phyloP scores from a whole-genome alignment of 2,329 filamentous ascomycete genomes.

The Diaporthe destruens region DNA sequence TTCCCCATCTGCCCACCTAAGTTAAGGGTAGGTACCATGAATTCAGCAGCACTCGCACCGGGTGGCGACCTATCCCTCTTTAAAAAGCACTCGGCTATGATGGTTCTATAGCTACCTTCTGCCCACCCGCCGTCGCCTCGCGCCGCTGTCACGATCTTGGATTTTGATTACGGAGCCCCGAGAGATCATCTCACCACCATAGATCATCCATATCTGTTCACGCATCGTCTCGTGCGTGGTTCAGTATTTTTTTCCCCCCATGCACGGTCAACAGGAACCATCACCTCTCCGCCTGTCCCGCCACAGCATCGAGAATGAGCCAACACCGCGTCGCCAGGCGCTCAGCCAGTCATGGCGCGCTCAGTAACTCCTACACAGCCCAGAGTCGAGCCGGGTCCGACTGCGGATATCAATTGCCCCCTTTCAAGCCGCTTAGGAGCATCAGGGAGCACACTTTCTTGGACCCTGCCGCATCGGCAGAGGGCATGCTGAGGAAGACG shows the following conservation, averaged over 20 bases:
- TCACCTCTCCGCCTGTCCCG: neutral
- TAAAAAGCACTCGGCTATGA: constrained; percentile 15
- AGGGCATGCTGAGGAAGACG: constrained; percentile 75
- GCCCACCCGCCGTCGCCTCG: neutral
- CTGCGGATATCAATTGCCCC: constrained; percentile 40
- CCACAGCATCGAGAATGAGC: constrained; percentile 30
- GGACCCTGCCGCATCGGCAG: constrained; percentile 66
- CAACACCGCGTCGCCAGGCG: constrained; percentile 46
- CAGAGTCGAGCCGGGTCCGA: constrained; percentile 45
- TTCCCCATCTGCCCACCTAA: neutral
- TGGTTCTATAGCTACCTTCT: constrained; percentile 5
- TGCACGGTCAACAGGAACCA: constrained; percentile 16
- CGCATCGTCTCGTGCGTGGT: constrained; percentile 33
- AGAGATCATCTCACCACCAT: constrained; percentile 18
- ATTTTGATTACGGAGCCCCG: constrained; percentile 37
- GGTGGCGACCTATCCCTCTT: neutral
- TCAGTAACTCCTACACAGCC: constrained; percentile 51
- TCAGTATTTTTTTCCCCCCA: constrained; percentile 38
- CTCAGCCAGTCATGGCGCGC: constrained; percentile 57
- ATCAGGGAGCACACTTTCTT: constrained; percentile 60
- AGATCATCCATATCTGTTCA: constrained; percentile 37
- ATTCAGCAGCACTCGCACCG: neutral
- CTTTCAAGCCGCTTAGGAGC: constrained; percentile 57
- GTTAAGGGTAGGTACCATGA: neutral
- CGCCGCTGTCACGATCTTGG: constrained; percentile 32